A percentile compares a stretch with the other conserved stretches of the same genome.
Conservation (phyloP, 768 basidiomycete species). For the Termitomyces sp. region DNA sequence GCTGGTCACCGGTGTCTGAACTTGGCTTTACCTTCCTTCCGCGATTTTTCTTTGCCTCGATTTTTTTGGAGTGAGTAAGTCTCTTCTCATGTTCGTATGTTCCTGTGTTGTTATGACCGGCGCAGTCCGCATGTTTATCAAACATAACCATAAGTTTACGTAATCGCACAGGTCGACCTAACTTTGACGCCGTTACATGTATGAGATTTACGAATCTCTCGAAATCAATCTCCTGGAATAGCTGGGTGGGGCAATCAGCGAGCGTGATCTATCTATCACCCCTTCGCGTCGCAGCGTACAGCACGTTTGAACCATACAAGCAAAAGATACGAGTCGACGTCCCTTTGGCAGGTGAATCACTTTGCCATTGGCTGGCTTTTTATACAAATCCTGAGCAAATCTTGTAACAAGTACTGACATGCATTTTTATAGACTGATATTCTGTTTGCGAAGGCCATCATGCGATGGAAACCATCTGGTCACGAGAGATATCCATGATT, state of each 20-base stretch:
- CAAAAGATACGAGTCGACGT: not conserved
- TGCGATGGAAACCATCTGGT: not conserved
- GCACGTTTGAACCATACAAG: not conserved
- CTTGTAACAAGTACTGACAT: not conserved
- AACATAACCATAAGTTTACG: too few species aligned
- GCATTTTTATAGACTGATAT: not conserved
- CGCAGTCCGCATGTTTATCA: too few species aligned
- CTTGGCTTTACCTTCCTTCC: too few species aligned
- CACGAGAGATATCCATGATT: not conserved
- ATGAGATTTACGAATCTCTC: too few species aligned
- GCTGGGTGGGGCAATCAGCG: not conserved
- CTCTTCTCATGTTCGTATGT: too few species aligned
- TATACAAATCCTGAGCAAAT: not conserved
- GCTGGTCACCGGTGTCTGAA: too few species aligned
- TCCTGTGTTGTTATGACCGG: too few species aligned
- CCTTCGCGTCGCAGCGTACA: not conserved
- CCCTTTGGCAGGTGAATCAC: too few species aligned
- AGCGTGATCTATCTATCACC: not conserved
- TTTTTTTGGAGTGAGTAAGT: too few species aligned
- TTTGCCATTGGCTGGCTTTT: not conserved
- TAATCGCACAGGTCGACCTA: too few species aligned
- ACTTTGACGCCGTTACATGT: too few species aligned
- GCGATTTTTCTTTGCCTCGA: too few species aligned
- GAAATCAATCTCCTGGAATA: not conserved
- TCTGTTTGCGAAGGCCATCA: not conserved